Evolutionary conservation across 2,329 filamentous ascomycete genomes (phyloP).

Genomic region (Pseudofabraea citricarpa): DNA sequence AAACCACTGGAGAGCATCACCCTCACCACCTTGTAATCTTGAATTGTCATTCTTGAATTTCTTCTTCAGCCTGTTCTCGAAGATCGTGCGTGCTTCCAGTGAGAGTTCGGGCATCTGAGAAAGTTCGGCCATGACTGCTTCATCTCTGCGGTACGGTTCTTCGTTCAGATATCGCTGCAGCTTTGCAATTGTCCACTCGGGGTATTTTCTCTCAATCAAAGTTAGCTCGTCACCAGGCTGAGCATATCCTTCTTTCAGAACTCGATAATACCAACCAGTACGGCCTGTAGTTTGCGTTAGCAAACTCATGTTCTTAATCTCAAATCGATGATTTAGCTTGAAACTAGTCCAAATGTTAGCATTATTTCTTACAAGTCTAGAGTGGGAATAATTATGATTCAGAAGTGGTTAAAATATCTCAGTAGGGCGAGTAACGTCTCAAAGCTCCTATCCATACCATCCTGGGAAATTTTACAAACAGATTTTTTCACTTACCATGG

Average conservation of each 20-base stretch:
- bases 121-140: constrained; percentile 10
- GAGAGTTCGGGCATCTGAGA: constrained; percentile 7
- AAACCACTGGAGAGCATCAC: constrained; percentile 20
- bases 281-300: constrained; percentile 48
- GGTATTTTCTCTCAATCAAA: constrained; percentile 48
- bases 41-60: constrained; percentile 13
- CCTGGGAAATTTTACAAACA: too few species aligned
- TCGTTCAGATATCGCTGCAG: constrained; percentile 57
- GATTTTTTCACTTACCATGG: too few species aligned
- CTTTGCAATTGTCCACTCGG: constrained; percentile 55
- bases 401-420: too few species aligned
- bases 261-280: constrained; percentile 61
- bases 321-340: constrained; percentile 63
- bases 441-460: too few species aligned
- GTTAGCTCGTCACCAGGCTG: constrained; percentile 49
- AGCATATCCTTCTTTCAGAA: constrained; percentile 48
- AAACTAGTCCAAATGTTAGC: too few species aligned
- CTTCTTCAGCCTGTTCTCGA: constrained; percentile 15
- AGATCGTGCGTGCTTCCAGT: constrained; percentile 4
- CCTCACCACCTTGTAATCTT: constrained; percentile 3
- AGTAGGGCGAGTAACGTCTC: too few species aligned
- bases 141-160: constrained; percentile 31
- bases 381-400: too few species aligned
- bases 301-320: constrained; percentile 55
- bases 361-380: too few species aligned